These are phyloP conservation scores for Scorias spongiosa DNA, from an alignment of 2,329 filamentous ascomycete genomes.

Conservation along the genomic window DNA sequence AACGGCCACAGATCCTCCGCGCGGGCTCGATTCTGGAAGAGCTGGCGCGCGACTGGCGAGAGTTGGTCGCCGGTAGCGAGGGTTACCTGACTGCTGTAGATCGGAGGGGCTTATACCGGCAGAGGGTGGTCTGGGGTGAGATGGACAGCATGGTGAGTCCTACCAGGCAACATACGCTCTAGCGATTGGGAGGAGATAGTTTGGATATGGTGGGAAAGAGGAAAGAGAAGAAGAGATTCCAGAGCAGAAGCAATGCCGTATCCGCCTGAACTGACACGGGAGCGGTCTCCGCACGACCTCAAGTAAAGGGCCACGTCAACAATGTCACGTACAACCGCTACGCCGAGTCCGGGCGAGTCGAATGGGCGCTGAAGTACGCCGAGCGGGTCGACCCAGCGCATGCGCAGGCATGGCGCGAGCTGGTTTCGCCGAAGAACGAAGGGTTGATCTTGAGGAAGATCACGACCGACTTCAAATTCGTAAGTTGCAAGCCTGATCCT, in stretches of 20 bases:
- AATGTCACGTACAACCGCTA: slow-evolving; percentile 74
- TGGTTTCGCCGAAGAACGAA: slow-evolving; percentile 49
- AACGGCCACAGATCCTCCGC: slow-evolving; percentile 39
- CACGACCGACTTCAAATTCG: slow-evolving; percentile 75
- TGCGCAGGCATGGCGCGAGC: slow-evolving; percentile 47
- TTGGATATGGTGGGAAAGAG: neutral
- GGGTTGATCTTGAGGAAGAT: slow-evolving; percentile 72
- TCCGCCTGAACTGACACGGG: no score
- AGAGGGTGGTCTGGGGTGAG: slow-evolving; percentile 69
- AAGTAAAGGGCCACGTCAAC: slow-evolving; percentile 54
- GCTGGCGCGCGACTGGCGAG: slow-evolving; percentile 53
- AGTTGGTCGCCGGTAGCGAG: slow-evolving; percentile 56
- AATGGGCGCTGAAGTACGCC: slow-evolving; percentile 61
- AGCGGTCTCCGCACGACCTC: no score
- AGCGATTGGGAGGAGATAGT: neutral
- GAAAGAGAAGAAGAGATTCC: neutral
- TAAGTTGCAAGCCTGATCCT: slow-evolving; percentile 29
- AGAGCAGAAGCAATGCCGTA: no score
- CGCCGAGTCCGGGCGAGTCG: slow-evolving; percentile 66
- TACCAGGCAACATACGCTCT: neutral
- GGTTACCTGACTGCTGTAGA: slow-evolving; percentile 54
- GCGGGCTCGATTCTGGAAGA: slow-evolving; percentile 45
- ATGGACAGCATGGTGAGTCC: slow-evolving; percentile 49
- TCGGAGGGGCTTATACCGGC: slow-evolving; percentile 46
- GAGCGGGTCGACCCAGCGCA: slow-evolving; percentile 46